These are phyloP conservation scores for Globisporangium camurandrum DNA, from an alignment of 352 stramenopile species.

Conservation along the genomic window DNA sequence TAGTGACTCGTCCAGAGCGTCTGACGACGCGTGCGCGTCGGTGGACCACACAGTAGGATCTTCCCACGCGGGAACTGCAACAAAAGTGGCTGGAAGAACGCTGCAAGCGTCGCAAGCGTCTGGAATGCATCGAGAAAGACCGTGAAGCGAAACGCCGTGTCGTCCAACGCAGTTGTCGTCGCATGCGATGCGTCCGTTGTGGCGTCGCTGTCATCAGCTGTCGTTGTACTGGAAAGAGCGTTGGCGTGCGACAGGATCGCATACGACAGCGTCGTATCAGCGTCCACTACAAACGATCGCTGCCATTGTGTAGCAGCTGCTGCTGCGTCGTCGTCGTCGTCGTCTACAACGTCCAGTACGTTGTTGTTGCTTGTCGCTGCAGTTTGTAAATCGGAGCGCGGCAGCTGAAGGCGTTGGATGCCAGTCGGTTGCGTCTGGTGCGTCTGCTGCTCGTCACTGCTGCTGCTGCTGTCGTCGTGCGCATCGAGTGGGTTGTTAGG, in stretches of 20 bases:
- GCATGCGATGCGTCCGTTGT: neutral
- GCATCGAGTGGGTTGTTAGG: too few species aligned
- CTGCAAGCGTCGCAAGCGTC: constrained; percentile 40
- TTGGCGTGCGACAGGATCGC: constrained; percentile 35
- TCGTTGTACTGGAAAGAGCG: neutral
- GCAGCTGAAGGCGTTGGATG: constrained; percentile 1
- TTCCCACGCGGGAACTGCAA: constrained; percentile 55
- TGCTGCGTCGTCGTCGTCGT: too few species aligned
- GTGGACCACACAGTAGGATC: constrained; percentile 56
- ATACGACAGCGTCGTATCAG: constrained; percentile 37
- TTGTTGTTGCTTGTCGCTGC: constrained; percentile 8
- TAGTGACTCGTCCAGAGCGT: constrained; percentile 45
- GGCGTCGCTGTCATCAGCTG: neutral
- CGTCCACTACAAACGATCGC: constrained; percentile 37
- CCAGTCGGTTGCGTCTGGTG: neutral
- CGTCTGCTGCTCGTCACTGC: too few species aligned
- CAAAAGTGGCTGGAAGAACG: constrained; percentile 51
- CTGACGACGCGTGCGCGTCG: constrained; percentile 22
- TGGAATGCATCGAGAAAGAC: constrained; percentile 69
- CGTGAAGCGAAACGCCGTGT: constrained; percentile 38
- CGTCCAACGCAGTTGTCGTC: neutral
- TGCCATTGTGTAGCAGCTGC: too few species aligned
- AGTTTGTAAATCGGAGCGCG: too few species aligned
- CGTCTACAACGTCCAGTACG: constrained; percentile 26
- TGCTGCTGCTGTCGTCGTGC: too few species aligned